phyloP scores from a whole-genome alignment of 352 stramenopile species.

The Phytophthora cajani region DNA sequence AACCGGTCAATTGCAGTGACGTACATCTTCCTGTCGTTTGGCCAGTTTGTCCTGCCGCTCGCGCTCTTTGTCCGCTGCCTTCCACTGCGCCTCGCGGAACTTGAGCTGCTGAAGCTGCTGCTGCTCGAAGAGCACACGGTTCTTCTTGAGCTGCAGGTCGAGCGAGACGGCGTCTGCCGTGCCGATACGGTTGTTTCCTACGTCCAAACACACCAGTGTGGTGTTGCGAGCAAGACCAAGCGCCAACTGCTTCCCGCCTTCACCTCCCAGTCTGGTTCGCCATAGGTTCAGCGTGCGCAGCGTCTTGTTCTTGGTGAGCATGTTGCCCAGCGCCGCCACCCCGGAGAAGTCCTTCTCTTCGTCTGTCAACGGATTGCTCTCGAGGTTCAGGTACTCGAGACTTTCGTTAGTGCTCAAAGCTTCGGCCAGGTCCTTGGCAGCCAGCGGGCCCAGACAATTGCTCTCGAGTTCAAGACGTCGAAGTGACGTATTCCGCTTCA shows the following conservation, averaged over 20 bases:
- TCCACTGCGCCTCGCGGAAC: slow-evolving; percentile 56
- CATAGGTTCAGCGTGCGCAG: slow-evolving; percentile 79
- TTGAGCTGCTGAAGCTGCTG: slow-evolving; percentile 49
- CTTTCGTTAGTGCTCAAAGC: slow-evolving; percentile 62
- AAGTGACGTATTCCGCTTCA: slow-evolving; percentile 70
- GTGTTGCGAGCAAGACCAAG: slow-evolving; percentile 62
- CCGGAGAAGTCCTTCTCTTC: slow-evolving; percentile 82
- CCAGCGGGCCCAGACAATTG: slow-evolving; percentile 62
- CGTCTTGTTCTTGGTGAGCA: slow-evolving; percentile 67
- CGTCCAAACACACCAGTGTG: slow-evolving; percentile 74
- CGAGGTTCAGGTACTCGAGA: slow-evolving; percentile 67
- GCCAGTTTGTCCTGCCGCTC: slow-evolving; percentile 51
- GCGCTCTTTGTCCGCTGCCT: slow-evolving; percentile 58
- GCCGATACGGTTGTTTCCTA: slow-evolving; percentile 81
- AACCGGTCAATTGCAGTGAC: not conserved
- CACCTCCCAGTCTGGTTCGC: slow-evolving; percentile 70
- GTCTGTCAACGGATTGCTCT: slow-evolving; percentile 83
- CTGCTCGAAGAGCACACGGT: slow-evolving; percentile 54
- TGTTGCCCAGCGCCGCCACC: slow-evolving; percentile 54
- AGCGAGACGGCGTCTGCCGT: slow-evolving; percentile 58
- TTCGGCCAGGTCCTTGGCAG: slow-evolving; percentile 60
- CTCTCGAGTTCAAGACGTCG: slow-evolving; percentile 71
- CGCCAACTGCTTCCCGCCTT: slow-evolving; percentile 73
- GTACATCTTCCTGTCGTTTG: slow-evolving; percentile 68
- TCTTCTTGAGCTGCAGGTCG: slow-evolving; percentile 55